phyloP scores from a whole-genome alignment of 169 alveolate genomes.

The Plasmodium sp. region DNA sequence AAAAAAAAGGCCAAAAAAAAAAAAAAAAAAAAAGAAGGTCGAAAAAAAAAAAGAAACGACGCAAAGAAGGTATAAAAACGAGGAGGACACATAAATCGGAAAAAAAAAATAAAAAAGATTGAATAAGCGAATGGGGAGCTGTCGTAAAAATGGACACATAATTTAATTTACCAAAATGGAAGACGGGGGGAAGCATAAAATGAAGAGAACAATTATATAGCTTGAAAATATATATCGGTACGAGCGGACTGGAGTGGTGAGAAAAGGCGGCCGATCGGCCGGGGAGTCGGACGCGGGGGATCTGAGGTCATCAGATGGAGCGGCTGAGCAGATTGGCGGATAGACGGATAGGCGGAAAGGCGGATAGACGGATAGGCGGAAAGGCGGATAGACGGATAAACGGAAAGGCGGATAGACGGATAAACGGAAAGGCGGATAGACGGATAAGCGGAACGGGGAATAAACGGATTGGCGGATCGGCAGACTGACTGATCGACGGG shows the following conservation, averaged over 20 bases:
- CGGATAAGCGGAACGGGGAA: too few relatives aligned
- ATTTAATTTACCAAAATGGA: not conserved
- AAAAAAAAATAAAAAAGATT: not conserved
- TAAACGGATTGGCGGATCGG: not conserved
- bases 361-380: too few relatives aligned
- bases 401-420: not conserved
- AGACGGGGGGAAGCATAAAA: not conserved
- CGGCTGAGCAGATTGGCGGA: not conserved
- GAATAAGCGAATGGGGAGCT: not conserved
- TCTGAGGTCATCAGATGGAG: not conserved
- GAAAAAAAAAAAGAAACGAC: not conserved
- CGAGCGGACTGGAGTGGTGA: not conserved
- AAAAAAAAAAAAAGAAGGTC: not conserved
- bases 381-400: too few relatives aligned
- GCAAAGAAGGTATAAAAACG: not conserved
- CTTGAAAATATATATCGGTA: not conserved
- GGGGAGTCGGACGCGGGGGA: not conserved
- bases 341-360: too few relatives aligned
- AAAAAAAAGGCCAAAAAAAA: not conserved
- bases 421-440: too few relatives aligned
- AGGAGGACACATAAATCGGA: not conserved
- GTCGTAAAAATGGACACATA: not conserved
- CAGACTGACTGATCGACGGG: not conserved
- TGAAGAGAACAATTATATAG: not conserved
- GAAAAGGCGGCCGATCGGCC: not conserved